Base-by-base conservation (phyloP, 2,329 filamentous ascomycete genomes). In the Trichoderma oligosporum region DNA sequence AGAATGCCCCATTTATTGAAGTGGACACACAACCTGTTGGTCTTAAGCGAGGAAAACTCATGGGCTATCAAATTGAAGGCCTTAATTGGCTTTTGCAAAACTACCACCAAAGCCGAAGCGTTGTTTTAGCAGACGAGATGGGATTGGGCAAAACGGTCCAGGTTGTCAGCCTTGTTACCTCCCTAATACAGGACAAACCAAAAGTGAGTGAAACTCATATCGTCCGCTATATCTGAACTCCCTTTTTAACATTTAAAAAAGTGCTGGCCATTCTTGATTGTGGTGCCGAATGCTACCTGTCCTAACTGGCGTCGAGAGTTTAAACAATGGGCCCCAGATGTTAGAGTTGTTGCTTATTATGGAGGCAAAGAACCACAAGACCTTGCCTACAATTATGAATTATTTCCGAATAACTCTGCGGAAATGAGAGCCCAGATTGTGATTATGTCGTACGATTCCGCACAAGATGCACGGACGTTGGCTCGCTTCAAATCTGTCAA, bases 301-400 rank as follows among this genome's bases (percentile, higher is more conserved):
- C 84, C 91, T n/a, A 99, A 99, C 69, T 99, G 94, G 93, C 88
- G 93, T 5, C 86, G 93, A 47, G 94, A 99, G 69, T 91, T 97
- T 71, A 95, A 96, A 74, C 86, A 89, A 63, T 99, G 93, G 93
- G 86, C 88, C 0, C 93, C 93, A 1, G 83, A 83, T 6, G 75
- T 97, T 33, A 85, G 91, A 39, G 91, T 96, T 6, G 91, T 97
- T n/a, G 87, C 91, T 0, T 97, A 94, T 69, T 95, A 95, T 69
- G 94, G 94, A 44, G 87, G 87, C 14, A 81, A 80, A 49, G 80
- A 82, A 47, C 80, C 91, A 14, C 88, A 94, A 63, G 83, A 89
- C 35, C 82, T 96, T 59, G 87, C 90, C 0, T 87, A 88, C 65
- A 78, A 88, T 33, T 86, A 96, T 68, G 95, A 99, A 71, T 83